phyloP scores from a whole-genome alignment of 2,329 filamentous ascomycete species.

The Berkeleyomyces rouxiae region DNA sequence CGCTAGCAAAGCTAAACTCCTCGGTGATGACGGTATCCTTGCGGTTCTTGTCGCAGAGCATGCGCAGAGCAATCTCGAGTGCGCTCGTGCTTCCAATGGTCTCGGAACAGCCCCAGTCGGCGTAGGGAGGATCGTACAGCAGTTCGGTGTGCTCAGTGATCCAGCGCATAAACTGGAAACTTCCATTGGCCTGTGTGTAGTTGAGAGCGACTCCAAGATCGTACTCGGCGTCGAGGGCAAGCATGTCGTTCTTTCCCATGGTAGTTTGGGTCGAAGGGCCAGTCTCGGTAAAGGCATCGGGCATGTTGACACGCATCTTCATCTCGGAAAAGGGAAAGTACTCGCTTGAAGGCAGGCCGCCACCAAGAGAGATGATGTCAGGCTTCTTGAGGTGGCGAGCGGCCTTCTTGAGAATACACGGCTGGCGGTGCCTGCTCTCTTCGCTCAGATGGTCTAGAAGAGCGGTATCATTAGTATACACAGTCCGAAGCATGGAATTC shows the following conservation, averaged over 20 bases:
- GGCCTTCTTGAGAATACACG: conserved; percentile 65
- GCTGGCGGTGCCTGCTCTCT: conserved; percentile 44
- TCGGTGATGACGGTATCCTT: conserved; percentile 72
- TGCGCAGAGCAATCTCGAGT: conserved; percentile 66
- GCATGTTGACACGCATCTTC: conserved; percentile 50
- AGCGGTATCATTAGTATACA: conserved; percentile 6
- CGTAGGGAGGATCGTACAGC: conserved; percentile 70
- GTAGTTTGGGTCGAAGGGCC: conserved; percentile 43
- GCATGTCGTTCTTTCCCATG: conserved; percentile 64
- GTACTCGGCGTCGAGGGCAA: conserved; percentile 22
- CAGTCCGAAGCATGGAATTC: background rate
- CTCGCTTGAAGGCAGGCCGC: conserved; percentile 73
- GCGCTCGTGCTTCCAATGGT: conserved; percentile 75
- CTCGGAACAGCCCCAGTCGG: conserved; percentile 75
- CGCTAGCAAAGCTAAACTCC: conserved; percentile 76
- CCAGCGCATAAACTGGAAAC: conserved; percentile 75
- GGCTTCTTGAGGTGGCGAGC: conserved; percentile 65
- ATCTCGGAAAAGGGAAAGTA: conserved; percentile 85
- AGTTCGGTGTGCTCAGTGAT: conserved; percentile 93
- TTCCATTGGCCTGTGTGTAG: conserved; percentile 76
- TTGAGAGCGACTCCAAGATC: conserved; percentile 85
- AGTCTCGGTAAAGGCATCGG: conserved; percentile 50
- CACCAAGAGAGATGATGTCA: conserved; percentile 79
- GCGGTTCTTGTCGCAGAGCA: conserved; percentile 54
- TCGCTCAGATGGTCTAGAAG: conserved; percentile 37